phyloP scores from a whole-genome alignment of 768 basidiomycete species.

The Phlebiopsis gigantea region DNA sequence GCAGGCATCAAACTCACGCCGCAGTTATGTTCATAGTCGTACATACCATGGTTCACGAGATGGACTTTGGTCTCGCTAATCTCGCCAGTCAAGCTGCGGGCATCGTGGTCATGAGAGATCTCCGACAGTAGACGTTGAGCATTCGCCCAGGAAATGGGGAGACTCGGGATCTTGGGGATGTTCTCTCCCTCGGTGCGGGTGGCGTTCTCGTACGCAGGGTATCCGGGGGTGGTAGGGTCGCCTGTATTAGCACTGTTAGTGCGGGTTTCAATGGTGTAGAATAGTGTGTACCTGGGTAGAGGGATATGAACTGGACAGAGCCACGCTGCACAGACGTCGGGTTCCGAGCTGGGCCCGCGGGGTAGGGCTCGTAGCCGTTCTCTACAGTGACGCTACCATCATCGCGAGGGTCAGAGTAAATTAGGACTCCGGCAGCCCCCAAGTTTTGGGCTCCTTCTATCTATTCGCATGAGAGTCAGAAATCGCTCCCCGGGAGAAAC shows the following conservation, averaged over 20 bases:
- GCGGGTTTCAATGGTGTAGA: no score
- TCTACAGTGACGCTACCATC: conserved; percentile 72
- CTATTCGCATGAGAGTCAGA: conserved; percentile 28
- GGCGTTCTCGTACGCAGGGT: conserved; percentile 81
- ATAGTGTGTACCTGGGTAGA: no score
- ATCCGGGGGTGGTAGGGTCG: conserved; percentile 84
- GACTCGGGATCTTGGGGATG: conserved; percentile 72
- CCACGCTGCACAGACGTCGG: conserved; percentile 86
- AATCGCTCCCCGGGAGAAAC: neutral
- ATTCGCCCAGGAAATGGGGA: conserved; percentile 87
- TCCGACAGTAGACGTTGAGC: conserved; percentile 54
- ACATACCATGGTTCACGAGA: conserved; percentile 50
- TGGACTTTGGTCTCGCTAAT: conserved; percentile 44
- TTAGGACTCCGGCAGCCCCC: conserved; percentile 72
- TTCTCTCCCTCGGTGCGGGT: conserved; percentile 52
- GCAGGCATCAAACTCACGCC: no score
- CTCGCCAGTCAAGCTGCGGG: conserved; percentile 36
- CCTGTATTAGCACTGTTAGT: no score
- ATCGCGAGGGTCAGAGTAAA: conserved; percentile 84
- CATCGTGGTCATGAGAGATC: conserved; percentile 37
- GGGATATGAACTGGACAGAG: conserved; percentile 63
- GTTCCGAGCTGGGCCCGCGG: conserved; percentile 85
- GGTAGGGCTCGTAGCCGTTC: conserved; percentile 79
- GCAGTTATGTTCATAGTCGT: no score
- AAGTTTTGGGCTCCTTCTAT: conserved; percentile 80